A percentile compares a stretch with the other conserved stretches of the same genome.
phyloP scores from a whole-genome alignment of 2,329 filamentous ascomycete species.

The Ceratocystis variospora region DNA sequence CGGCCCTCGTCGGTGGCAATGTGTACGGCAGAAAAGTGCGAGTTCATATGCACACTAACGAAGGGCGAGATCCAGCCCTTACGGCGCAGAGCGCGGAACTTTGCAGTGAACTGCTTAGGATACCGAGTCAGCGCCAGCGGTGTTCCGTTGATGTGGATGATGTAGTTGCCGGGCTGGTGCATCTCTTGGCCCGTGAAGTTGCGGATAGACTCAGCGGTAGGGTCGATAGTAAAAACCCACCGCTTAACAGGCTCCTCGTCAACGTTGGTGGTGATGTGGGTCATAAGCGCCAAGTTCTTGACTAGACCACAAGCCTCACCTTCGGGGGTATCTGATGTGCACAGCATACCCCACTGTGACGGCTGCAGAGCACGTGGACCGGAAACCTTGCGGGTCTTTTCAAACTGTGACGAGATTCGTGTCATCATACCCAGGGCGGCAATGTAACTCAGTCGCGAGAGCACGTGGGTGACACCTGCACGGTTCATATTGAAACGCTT shows the following conservation, averaged over 20 bases:
- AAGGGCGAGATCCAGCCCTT: slow-evolving; percentile 91
- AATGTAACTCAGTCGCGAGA: slow-evolving; percentile 93
- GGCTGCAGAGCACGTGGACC: slow-evolving; percentile 92
- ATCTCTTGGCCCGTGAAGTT: slow-evolving; percentile 66
- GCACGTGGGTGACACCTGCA: slow-evolving; percentile 88
- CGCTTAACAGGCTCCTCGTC: slow-evolving; percentile 82
- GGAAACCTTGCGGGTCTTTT: slow-evolving; percentile 93
- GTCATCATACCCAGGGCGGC: slow-evolving; percentile 99
- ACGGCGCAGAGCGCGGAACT: slow-evolving; percentile 74
- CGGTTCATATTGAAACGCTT: slow-evolving; percentile 99
- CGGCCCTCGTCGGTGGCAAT: slow-evolving; percentile 95
- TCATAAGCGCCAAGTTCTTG: slow-evolving; percentile 97
- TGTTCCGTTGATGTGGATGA: slow-evolving; percentile 91
- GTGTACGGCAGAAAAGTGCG: slow-evolving; percentile 80
- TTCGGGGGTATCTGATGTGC: slow-evolving; percentile 93
- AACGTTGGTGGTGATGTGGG: slow-evolving; percentile 93
- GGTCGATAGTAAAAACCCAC: slow-evolving; percentile 74
- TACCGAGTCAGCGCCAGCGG: slow-evolving; percentile 76
- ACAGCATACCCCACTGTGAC: slow-evolving; percentile 97
- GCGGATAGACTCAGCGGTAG: slow-evolving; percentile 65
- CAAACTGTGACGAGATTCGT: slow-evolving; percentile 92
- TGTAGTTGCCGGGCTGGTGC: slow-evolving; percentile 68
- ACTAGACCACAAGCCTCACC: slow-evolving; percentile 95
- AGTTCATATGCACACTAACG: slow-evolving; percentile 91
- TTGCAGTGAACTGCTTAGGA: slow-evolving; percentile 72